phyloP scores from a whole-genome alignment of 2,329 filamentous ascomycete species.

The Endocalyx cinctus region DNA sequence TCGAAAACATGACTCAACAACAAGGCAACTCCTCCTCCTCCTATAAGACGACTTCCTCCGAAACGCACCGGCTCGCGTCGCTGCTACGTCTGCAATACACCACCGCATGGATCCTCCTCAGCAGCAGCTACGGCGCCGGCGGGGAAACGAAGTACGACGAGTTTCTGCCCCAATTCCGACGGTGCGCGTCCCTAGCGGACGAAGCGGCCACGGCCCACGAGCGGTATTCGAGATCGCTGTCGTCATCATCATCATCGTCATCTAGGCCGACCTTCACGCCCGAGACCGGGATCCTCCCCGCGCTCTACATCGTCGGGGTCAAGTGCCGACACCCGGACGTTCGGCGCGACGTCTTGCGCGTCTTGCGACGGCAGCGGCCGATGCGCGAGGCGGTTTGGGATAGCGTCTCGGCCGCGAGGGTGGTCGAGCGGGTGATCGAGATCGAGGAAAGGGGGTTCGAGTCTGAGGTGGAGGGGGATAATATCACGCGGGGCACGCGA shows the following conservation, averaged over 20 bases:
- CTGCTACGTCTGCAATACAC: slow-evolving; percentile 29
- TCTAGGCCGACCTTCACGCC: slow-evolving; percentile 27
- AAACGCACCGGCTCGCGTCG: slow-evolving; percentile 13
- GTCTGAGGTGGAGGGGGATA: slow-evolving; percentile 5
- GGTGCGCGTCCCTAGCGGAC: slow-evolving; percentile 19
- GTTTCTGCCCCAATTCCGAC: slow-evolving; percentile 24
- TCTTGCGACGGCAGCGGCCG: slow-evolving; percentile 16
- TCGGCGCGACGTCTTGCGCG: slow-evolving; percentile 24
- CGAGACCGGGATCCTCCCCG: slow-evolving; percentile 27
- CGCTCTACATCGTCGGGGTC: slow-evolving; percentile 30
- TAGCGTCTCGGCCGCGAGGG: slow-evolving; percentile 23
- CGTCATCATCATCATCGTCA: background rate
- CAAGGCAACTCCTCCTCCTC: too few species aligned
- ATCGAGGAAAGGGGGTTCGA: slow-evolving; percentile 31
- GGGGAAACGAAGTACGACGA: slow-evolving; percentile 26
- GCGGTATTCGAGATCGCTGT: background rate
- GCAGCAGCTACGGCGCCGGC: slow-evolving; percentile 14
- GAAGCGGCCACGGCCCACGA: slow-evolving; percentile 18
- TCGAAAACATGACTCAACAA: slow-evolving; percentile 21
- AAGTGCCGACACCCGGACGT: slow-evolving; percentile 31
- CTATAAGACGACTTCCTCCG: slow-evolving; percentile 7
- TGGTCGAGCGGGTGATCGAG: slow-evolving; percentile 29
- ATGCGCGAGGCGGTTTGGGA: slow-evolving; percentile 31
- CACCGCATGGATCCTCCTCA: slow-evolving; percentile 21
- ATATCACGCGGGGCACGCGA: slow-evolving; percentile 18